A percentile compares a stretch with the other conserved stretches of the same genome.
Evolutionary conservation across 768 basidiomycete species (phyloP).

Genomic region (Lactifluus volemus): DNA sequence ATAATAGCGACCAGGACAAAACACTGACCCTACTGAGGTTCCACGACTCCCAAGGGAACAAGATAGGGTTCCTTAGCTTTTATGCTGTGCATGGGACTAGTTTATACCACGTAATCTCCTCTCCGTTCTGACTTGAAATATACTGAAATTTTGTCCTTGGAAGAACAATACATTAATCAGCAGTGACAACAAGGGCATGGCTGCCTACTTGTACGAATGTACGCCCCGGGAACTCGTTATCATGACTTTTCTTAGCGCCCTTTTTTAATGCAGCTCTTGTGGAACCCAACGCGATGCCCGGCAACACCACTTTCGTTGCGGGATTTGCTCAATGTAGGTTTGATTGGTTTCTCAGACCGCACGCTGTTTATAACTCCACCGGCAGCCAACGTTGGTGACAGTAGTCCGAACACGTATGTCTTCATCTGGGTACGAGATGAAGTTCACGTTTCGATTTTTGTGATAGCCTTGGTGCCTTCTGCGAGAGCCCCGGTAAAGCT

Average conservation of each 20-base stretch:
- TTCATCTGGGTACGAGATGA: background rate
- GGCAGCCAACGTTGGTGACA: slow-evolving; percentile 72
- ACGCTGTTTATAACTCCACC: background rate
- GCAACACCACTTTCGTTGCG: slow-evolving; percentile 61
- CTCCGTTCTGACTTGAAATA: background rate
- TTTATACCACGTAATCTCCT: slow-evolving; percentile 49
- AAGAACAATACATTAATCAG: slow-evolving; percentile 81
- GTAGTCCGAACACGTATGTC: slow-evolving; percentile 69
- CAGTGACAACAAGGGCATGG: slow-evolving; percentile 81
- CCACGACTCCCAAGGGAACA: slow-evolving; percentile 46
- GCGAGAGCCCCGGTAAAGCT: slow-evolving; percentile 63
- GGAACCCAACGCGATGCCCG: slow-evolving; percentile 59
- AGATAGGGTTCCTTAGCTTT: slow-evolving; percentile 63
- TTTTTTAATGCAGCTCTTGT: slow-evolving; percentile 37
- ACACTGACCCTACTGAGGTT: slow-evolving; percentile 61
- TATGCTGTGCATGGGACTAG: slow-evolving; percentile 77
- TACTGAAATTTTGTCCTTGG: background rate
- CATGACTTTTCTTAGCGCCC: background rate
- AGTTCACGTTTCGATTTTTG: background rate
- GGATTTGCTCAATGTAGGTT: slow-evolving; percentile 66
- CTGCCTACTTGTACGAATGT: slow-evolving; percentile 73
- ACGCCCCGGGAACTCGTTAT: slow-evolving; percentile 16
- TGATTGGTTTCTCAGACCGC: slow-evolving; percentile 2
- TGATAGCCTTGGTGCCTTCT: slow-evolving; percentile 57
- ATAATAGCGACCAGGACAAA: slow-evolving; percentile 68